Base-by-base conservation (phyloP, 768 basidiomycete genomes). In the Lentinula sp. region DNA sequence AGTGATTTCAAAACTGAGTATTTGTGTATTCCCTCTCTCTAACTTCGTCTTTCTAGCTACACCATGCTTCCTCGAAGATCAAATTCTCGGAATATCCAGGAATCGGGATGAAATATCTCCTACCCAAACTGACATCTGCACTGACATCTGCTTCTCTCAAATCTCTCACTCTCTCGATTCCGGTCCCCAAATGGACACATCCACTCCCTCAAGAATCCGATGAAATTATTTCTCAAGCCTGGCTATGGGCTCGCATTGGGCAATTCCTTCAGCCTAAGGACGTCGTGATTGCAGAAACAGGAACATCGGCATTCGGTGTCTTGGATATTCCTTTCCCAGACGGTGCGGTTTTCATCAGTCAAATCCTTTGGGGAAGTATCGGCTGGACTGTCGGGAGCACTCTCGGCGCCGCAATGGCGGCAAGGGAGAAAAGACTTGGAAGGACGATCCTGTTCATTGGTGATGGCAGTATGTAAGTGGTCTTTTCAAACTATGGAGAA, bases 311-410 rank as follows among this genome's bases (percentile, higher is more conserved):
- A 62, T 97, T 96, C 69, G 95, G 95, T 45, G 82, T 96, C 51
- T 69, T 93, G 42, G 91, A 92, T 62, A 80, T 93, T 34, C 84
- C 86, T 1, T 74, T 96, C 11, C 95, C 95, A 0, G 77, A 82
- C n/a, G 78, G 83, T 48, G 75, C 86, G 0, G 71, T 85, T 4
- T 84, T 88, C 60, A 63, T 93, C 45, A 84, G 80, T 62, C 93
- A 94, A 73, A 84, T 96, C 57, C 74, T 97, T 5, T 97, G 91
- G 87, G 95, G 95, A 55, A 89, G 88, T 61, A 97, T 98, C 65
- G 95, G 95, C 0, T 97, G 89, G 88, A 84, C 88, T 11, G 84
- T 89, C 82, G 83, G 84, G 7, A 82, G 83, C 48, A 80, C 83
- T 16, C 81, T 95, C 0, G 93, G 94, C 31, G 88, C 88, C 5